Evolutionary conservation across 768 basidiomycete genomes (phyloP), one percentile per base, ranked within the genome.

Genomic region (Butyriboletus loyo): DNA sequence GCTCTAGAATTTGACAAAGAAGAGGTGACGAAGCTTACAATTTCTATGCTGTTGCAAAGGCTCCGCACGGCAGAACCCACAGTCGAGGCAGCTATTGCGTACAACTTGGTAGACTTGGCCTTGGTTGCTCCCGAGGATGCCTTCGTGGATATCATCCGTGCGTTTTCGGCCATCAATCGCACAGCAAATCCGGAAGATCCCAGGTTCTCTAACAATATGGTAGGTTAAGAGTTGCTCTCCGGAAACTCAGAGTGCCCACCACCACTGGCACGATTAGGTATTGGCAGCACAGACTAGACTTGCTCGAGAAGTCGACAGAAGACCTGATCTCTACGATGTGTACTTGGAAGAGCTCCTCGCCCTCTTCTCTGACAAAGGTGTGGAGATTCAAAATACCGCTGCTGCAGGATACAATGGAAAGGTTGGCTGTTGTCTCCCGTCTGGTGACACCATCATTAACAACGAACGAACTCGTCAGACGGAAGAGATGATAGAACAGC

Each of bases 21-120:
- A 64, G 94, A 96, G 73, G 92, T 93, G 14, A 92, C 89, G 5
- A 84, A 86, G 34, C 75, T 97, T 19, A 94, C 92, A 2, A 83
- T 94, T 14, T 94, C 93, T 0, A 96, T 97, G 92, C 73, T 98
- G 10, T 72, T 97, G 35, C 95, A 97, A 71, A 82, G 92, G 7
- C 74, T 96, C 21, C 82, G 89, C 24, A 83, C 84, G 21, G 88
- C 90, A 3, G 95, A 97, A 61, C 86, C 91, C 0, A 83, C 85
- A 0, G 88, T 92, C 15, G 93, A 98, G 68, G 90, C 93, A 24
- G 88, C 90, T 1, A 95, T 97, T 54, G 87, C 92, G 2, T 88
- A 89, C 64, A 95, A 93, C 63, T 77, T 98, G 13, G 93, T 95
- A 7, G 92, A 95, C 53, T 77, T 98, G 17, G 94, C 92, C 1